Evolutionary conservation across 495 filamentous ascomycete genomes (phyloP).

Genomic region (Lineolata rhizophorae): DNA sequence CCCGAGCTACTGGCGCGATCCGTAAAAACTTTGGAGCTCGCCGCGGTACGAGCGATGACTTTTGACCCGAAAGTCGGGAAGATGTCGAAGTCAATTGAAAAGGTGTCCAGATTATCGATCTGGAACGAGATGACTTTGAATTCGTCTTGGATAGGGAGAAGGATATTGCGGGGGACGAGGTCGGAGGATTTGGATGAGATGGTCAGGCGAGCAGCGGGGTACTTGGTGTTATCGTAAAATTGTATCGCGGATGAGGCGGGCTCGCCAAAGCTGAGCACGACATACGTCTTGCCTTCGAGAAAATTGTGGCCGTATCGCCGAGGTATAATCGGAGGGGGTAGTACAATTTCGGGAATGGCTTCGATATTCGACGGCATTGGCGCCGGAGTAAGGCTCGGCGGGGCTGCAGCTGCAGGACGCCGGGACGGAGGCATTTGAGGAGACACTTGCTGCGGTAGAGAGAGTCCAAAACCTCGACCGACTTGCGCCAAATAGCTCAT

Average conservation of each 20-base stretch:
- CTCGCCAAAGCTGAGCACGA: slow-evolving; percentile 72
- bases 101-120: slow-evolving; percentile 76
- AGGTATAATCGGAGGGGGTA: slow-evolving; percentile 91
- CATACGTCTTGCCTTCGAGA: slow-evolving; percentile 84
- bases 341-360: slow-evolving; percentile 73
- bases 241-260: slow-evolving; percentile 44
- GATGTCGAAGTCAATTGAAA: slow-evolving; percentile 90
- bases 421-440: too few species aligned
- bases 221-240: slow-evolving; percentile 89
- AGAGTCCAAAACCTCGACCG: slow-evolving; percentile 9
- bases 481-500: slow-evolving; percentile 52
- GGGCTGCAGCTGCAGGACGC: too few species aligned
- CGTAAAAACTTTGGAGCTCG: slow-evolving; percentile 64
- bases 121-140: slow-evolving; percentile 84
- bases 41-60: slow-evolving; percentile 87
- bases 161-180: slow-evolving; percentile 82
- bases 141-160: slow-evolving; percentile 91
- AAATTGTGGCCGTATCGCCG: slow-evolving; percentile 95
- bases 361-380: slow-evolving; percentile 57
- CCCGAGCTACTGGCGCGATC: slow-evolving; percentile 54
- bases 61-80: slow-evolving; percentile 95
- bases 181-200: slow-evolving; percentile 93
- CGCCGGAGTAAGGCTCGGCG: slow-evolving; percentile 18
- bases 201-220: slow-evolving; percentile 82
- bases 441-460: slow-evolving; percentile 4